phyloP scores from a whole-genome alignment of 2,329 filamentous ascomycete genomes.

The Tympanopsis confertula region DNA sequence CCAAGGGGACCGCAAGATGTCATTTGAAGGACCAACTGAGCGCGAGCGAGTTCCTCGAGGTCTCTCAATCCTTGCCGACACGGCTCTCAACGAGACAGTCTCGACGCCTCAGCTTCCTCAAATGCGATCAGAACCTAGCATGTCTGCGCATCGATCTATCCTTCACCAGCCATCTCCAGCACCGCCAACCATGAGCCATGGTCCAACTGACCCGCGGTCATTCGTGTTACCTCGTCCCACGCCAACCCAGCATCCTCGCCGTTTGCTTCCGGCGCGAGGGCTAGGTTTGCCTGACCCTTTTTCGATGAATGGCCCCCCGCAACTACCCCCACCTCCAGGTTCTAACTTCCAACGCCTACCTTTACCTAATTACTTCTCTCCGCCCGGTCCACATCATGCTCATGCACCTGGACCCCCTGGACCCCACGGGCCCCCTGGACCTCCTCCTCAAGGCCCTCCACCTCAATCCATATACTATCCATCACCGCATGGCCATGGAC shows the following conservation, averaged over 20 bases:
- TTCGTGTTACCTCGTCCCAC: background rate
- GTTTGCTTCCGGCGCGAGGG: background rate
- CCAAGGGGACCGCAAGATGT: too few species aligned
- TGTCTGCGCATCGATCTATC: background rate
- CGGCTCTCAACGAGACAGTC: too few species aligned
- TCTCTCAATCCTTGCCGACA: too few species aligned
- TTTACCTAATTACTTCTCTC: background rate
- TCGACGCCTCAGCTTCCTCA: too few species aligned
- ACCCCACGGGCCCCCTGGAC: background rate
- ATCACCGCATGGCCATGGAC: too few species aligned
- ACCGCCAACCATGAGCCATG: background rate
- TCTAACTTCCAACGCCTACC: constrained; percentile 1
- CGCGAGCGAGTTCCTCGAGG: too few species aligned
- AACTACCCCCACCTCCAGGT: background rate
- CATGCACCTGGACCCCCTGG: too few species aligned
- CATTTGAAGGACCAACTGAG: too few species aligned
- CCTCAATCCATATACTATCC: too few species aligned
- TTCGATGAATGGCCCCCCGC: background rate
- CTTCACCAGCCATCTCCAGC: background rate
- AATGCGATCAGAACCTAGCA: too few species aligned
- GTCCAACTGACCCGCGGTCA: background rate
- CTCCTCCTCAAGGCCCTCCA: background rate
- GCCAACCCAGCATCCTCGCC: background rate
- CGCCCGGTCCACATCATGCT: background rate
- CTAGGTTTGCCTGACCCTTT: constrained; percentile 1